Base-by-base conservation (phyloP, 2,329 filamentous ascomycete genomes). In the Aspergillus sp. region DNA sequence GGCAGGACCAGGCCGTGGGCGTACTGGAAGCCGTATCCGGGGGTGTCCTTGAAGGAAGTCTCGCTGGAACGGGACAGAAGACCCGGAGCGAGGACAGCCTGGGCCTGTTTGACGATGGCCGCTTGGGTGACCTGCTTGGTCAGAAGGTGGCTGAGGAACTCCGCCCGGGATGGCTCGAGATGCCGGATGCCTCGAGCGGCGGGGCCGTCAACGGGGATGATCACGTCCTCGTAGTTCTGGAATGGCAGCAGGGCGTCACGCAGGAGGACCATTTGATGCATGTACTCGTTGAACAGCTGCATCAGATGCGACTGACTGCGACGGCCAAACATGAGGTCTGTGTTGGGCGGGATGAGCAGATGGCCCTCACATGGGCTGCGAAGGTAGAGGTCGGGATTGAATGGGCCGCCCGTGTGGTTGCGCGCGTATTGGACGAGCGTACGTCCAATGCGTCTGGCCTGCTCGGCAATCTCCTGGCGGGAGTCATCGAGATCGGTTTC, bases 11-110 rank as follows among this genome's bases (percentile, higher is more conserved):
- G 29, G 0, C 63, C 63, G 23, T 59, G 49, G 5, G 20, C 47
- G 40, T 63, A 65, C 51, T 65, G 62, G 38, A 64, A 65, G 1
- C 60, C 62, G 52, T 65, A 65, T 2, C 60, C 60, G 1, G n/a
- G 34, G 6, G 14, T 34, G 0, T 38, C 43, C 7, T 47, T 41
- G 14, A 41, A 36, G 32, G 20, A 19, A 3, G 23, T 38, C 3
- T 4, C 4, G 34, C 3, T 38, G 10, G 34, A 38, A 38, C 13
- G 10, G 10, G 34, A 41, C 1, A 19, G 16, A 2, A 58, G 42
- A 1, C 14, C 42, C 0, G 59, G 56, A 1, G 48, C 55, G 3
- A 63, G 56, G 3, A 63, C 36, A 1, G 56, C 52, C 36, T 52
- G 52, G 11, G 61, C 59, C 4, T 56, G 43, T 10, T 46, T 29